Evolutionary conservation across 768 basidiomycete species (phyloP).

Genomic region (Panellus pusillus): DNA sequence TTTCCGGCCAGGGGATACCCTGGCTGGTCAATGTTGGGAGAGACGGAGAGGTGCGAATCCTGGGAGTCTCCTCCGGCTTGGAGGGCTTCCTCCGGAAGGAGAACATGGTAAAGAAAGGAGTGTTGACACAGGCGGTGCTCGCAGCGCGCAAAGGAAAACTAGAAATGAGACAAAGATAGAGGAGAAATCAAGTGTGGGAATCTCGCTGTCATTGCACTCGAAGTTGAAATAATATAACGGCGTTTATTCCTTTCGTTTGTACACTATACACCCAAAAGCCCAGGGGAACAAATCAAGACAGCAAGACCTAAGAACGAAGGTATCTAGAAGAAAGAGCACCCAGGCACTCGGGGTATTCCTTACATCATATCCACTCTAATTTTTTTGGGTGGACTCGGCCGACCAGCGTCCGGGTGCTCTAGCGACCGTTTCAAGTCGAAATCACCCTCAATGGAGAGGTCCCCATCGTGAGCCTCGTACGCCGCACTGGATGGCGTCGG

Average conservation of each 20-base stretch:
- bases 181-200: conserved; percentile 23
- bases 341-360: conserved; percentile 54
- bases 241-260: conserved; percentile 1
- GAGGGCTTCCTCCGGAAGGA: conserved; percentile 72
- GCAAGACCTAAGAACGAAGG: conserved; percentile 7
- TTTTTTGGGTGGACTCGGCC: conserved; percentile 59
- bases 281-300: conserved; percentile 14
- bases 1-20: conserved; percentile 83
- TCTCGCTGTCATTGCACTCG: conserved; percentile 20
- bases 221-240: conserved; percentile 5
- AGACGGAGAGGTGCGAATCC: conserved; percentile 74
- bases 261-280: conserved; percentile 15
- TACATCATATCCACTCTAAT: conserved; percentile 61
- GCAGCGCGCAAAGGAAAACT: conserved; percentile 9
- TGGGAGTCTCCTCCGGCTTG: conserved; percentile 45
- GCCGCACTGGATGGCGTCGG: conserved; percentile 47
- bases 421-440: conserved; percentile 60
- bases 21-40: conserved; percentile 74
- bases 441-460: conserved; percentile 45
- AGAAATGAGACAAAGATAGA: conserved; percentile 17
- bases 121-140: conserved; percentile 1
- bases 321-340: conserved; percentile 27
- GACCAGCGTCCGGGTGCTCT: conserved; percentile 51
- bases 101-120: conserved; percentile 53
- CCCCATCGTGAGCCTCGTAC: conserved; percentile 41